Evolutionary conservation across 768 basidiomycete genomes (phyloP), one percentile per base, ranked within the genome.

Genomic region (Mycena vitilis): DNA sequence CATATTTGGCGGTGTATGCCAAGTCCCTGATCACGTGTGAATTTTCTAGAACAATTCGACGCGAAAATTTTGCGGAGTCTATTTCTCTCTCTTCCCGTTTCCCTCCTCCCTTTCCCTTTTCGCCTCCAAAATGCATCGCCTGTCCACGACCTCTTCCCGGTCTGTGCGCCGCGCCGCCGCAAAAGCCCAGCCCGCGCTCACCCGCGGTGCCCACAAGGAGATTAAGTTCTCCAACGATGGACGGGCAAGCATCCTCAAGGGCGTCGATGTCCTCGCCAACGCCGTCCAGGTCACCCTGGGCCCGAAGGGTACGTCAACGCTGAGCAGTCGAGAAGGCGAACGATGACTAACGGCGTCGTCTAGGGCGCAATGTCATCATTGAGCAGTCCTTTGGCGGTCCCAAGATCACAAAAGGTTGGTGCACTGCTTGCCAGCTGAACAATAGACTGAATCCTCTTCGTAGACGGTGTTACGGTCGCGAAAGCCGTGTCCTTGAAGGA

Each of bases 291-390:
- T 98, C 56, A 99, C 97, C 48, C 89, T 99, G 30, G 97, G 97
- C 66, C 97, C 97, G 38, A 99, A 99, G 84, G 96, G 95, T 91
- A 60, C 11, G 83, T 75, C 8, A 49, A 60, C 20, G 15, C 8
- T 1, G 57, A 38, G 30, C 8, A 71, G 37, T 51, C 8, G 52
- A 59, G 40, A n/a, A 36, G 47, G 23, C 10, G 18, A 22, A 9
- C 47, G 52, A 12, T 36, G 53, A 63, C 68, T 68, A 70, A 75
- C 57, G 5, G 22, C 9, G 60, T 66, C 30, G 37, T 54, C 18
- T 64, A 95, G 95, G 95, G 73, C 89, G 96, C 77, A 99, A 98
- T 80, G 97, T 99, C 78, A 99, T 99, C 84, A 98, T 99, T 75
- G 97, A 98, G 82, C 93, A 95, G 84, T 86, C 92, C 51, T 95